A percentile compares a stretch with the other conserved stretches of the same genome.
Conservation (phyloP, 1,284 basidiomycete genomes). For the Pseudozyma tsukubaensis region DNA sequence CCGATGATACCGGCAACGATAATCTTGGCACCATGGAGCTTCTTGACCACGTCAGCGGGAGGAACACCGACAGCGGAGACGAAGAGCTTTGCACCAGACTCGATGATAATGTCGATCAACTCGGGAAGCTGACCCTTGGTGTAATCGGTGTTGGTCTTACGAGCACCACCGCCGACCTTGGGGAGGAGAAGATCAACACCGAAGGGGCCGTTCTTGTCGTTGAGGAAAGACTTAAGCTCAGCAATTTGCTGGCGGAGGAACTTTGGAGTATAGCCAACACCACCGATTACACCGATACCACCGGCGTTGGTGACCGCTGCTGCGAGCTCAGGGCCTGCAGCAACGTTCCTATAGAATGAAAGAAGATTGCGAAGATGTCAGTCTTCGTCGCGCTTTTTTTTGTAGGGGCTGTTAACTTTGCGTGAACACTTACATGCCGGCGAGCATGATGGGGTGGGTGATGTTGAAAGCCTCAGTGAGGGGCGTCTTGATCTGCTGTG, state of each 20-base stretch:
- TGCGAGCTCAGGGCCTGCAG: constrained; percentile 60
- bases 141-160: constrained; percentile 66
- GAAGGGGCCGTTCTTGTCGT: constrained; percentile 63
- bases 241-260: constrained; percentile 40
- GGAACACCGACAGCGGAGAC: constrained; percentile 65
- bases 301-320: constrained; percentile 63
- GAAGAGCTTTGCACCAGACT: constrained; percentile 60
- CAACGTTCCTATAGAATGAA: constrained; percentile 52
- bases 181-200: constrained; percentile 64
- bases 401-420: neutral
- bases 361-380: neutral
- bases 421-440: constrained; percentile 72
- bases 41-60: constrained; percentile 57
- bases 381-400: neutral
- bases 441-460: constrained; percentile 86
- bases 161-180: constrained; percentile 61
- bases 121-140: constrained; percentile 56
- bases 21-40: constrained; percentile 57
- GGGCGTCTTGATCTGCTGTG: constrained; percentile 55
- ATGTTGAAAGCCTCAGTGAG: constrained; percentile 74
- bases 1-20: constrained; percentile 77
- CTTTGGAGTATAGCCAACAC: constrained; percentile 59
- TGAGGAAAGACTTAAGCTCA: constrained; percentile 51
- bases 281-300: constrained; percentile 63
- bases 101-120: constrained; percentile 62